Percentiles rank a stretch among this genome's conserved stretches.
phyloP scores from a whole-genome alignment of 306 rosid species.

The Trifolium pratense region DNA sequence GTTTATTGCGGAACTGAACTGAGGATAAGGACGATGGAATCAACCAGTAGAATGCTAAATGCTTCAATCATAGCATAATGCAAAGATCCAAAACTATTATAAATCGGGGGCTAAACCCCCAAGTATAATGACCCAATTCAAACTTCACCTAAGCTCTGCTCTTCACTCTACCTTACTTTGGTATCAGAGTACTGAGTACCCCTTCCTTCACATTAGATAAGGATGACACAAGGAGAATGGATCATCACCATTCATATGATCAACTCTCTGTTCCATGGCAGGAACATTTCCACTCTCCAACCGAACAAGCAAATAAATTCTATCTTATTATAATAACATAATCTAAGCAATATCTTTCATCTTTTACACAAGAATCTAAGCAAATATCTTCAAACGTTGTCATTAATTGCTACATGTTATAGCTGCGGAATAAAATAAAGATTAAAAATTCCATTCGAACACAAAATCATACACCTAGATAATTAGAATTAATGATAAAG shows the following conservation, averaged over 20 bases:
- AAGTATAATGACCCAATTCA: not conserved
- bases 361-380: not conserved
- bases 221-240: not conserved
- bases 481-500: constrained; percentile 18
- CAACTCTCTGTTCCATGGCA: not conserved
- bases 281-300: not conserved
- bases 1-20: not conserved
- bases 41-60: not conserved
- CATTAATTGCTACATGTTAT: constrained; percentile 16
- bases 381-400: not conserved
- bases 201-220: not conserved
- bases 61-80: not conserved
- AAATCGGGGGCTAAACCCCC: not conserved
- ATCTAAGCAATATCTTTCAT: not conserved
- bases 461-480: not conserved
- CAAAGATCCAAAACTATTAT: not conserved
- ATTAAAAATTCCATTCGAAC: constrained; percentile 25
- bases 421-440: constrained; percentile 1
- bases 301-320: constrained; percentile 12
- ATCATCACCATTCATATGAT: not conserved
- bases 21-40: not conserved
- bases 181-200: not conserved
- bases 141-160: not conserved
- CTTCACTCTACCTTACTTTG: not conserved
- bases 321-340: not conserved